These are phyloP conservation scores for Trametes versicolor DNA, from an alignment of 1,284 basidiomycete species.

Conservation along the genomic window DNA sequence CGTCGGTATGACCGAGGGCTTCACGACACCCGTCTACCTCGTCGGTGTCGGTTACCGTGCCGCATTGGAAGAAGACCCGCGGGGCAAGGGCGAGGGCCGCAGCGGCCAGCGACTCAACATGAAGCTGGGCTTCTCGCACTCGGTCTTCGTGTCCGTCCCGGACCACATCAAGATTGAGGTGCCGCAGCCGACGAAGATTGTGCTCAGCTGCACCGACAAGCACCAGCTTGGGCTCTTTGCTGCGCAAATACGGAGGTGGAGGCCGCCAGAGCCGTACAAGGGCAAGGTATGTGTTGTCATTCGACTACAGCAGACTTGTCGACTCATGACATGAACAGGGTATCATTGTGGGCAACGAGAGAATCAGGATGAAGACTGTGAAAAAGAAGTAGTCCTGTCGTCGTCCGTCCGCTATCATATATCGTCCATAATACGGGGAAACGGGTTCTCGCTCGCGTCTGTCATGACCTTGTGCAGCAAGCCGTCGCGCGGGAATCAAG, in stretches of 20 bases:
- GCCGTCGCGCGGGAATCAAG: background rate
- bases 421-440: conserved; percentile 20
- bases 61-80: conserved; percentile 87
- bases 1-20: conserved; percentile 90
- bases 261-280: conserved; percentile 97
- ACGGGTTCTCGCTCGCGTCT: background rate
- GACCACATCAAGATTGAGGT: conserved; percentile 81
- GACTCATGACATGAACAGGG: conserved; percentile 61
- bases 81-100: conserved; percentile 63
- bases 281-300: conserved; percentile 78
- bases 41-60: conserved; percentile 97
- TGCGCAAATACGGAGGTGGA: conserved; percentile 83
- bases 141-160: conserved; percentile 86
- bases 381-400: conserved; percentile 88
- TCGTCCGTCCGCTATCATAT: conserved; percentile 25
- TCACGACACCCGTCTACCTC: conserved; percentile 83
- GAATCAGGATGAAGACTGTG: conserved; percentile 88
- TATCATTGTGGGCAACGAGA: conserved; percentile 91
- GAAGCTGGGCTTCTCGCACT: conserved; percentile 94
- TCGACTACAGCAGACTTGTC: conserved; percentile 18
- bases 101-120: conserved; percentile 79
- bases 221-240: conserved; percentile 88
- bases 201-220: conserved; percentile 77
- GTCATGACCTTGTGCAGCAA: background rate
- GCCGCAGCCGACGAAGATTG: conserved; percentile 75